Conservation (phyloP, 1,284 basidiomycete genomes). For the Phenoliferia sp. region DNA sequence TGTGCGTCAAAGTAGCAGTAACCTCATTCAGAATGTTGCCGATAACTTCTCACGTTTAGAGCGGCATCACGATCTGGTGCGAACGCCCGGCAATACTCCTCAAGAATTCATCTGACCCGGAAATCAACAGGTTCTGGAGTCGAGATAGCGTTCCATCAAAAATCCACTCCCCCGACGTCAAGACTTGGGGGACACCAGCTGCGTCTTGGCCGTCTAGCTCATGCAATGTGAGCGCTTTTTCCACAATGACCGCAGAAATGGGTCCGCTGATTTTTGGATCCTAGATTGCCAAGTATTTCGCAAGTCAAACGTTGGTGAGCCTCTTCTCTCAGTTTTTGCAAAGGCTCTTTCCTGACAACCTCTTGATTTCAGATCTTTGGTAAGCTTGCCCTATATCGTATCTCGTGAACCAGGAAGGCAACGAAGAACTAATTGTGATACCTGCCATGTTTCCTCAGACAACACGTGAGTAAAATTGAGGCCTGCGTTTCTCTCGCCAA, state of each 20-base stretch:
- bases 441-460: too few species aligned
- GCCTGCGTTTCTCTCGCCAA: too few species aligned
- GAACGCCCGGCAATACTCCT: not conserved
- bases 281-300: not conserved
- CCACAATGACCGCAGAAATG: not conserved
- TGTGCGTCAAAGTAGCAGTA: not conserved
- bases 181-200: slow-evolving; percentile 11
- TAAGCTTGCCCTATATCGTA: not conserved
- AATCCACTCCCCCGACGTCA: slow-evolving; percentile 11
- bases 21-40: not conserved
- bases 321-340: too few species aligned
- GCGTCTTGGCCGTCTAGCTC: slow-evolving; percentile 9
- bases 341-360: too few species aligned
- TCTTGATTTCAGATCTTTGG: not conserved
- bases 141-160: slow-evolving; percentile 10
- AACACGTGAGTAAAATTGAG: not conserved
- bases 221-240: not conserved
- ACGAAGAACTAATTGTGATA: too few species aligned
- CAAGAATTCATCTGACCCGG: not conserved
- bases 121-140: slow-evolving; percentile 23
- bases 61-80: not conserved
- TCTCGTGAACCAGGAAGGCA: not conserved
- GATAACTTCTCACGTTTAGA: not conserved
- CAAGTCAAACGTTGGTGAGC: not conserved
- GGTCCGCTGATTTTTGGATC: not conserved